Conservation (phyloP, 176 grass and related monocot genomes). For the Carex littledalei region DNA sequence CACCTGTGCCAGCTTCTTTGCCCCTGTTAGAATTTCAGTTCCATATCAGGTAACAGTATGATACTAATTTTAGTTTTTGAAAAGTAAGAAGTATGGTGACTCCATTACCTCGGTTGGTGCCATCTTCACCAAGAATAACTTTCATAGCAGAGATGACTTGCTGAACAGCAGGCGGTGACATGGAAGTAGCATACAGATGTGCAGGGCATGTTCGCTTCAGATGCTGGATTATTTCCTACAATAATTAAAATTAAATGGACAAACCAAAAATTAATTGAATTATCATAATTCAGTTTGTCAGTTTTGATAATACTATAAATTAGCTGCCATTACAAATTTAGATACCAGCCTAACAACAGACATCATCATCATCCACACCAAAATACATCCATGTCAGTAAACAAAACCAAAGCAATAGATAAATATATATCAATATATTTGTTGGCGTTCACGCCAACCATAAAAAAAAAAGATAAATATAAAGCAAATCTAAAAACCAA, state of each 20-base stretch:
- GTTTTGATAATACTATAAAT: neutral
- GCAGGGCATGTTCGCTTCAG: conserved; percentile 70
- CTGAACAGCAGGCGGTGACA: conserved; percentile 85
- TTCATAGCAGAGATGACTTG: conserved; percentile 84
- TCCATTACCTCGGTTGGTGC: conserved; percentile 75
- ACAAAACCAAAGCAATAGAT: neutral
- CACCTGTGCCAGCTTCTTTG: conserved; percentile 75
- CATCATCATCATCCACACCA: neutral
- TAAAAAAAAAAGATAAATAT: neutral
- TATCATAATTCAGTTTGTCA: neutral
- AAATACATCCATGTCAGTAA: neutral
- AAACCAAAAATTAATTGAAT: neutral
- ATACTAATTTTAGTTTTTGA: neutral
- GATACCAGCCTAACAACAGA: neutral
- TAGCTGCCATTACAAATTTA: neutral
- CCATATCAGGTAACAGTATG: conserved; percentile 1
- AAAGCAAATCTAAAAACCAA: neutral
- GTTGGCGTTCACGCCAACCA: no score
- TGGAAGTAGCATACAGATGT: conserved; percentile 91
- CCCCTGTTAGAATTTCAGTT: conserved; percentile 41
- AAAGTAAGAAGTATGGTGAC: neutral
- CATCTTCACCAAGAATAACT: conserved; percentile 84
- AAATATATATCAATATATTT: no score
- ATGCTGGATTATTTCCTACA: conserved; percentile 78
- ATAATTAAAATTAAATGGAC: neutral